Percentiles rank a stretch among this genome's conserved stretches.
Evolutionary conservation across 345 rosid species (phyloP).

Genomic region (Boechera retrofracta): DNA sequence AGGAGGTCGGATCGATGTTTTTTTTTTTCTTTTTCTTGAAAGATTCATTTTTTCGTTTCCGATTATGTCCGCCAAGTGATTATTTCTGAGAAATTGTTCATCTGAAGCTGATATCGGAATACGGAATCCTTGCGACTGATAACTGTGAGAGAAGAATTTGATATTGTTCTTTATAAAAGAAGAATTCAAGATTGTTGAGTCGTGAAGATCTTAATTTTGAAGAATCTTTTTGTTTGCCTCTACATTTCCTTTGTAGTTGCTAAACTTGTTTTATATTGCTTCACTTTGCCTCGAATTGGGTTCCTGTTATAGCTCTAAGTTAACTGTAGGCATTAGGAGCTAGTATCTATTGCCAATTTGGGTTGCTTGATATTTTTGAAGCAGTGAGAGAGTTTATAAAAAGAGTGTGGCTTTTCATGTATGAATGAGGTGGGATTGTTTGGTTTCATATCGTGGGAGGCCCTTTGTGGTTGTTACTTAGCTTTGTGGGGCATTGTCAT

Average conservation of each 20-base stretch:
- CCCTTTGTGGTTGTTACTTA: not conserved
- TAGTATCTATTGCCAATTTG: not conserved
- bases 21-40: not conserved
- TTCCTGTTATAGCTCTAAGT: slow-evolving; percentile 14
- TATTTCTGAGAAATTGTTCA: not conserved
- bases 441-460: slow-evolving; percentile 3
- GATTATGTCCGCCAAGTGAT: not conserved
- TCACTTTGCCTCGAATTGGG: not conserved
- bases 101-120: not conserved
- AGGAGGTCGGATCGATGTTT: slow-evolving; percentile 18
- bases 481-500: slow-evolving; percentile 1
- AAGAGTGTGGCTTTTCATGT: not conserved
- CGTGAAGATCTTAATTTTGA: not conserved
- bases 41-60: not conserved
- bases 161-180: not conserved
- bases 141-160: slow-evolving; percentile 10
- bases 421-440: not conserved
- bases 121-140: not conserved
- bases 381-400: not conserved
- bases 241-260: slow-evolving; percentile 6
- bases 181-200: not conserved
- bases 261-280: not conserved
- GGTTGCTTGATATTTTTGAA: not conserved
- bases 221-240: not conserved
- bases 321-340: not conserved